Conservation (phyloP, 306 rosid genomes). For the Quercus berberidifolia region DNA sequence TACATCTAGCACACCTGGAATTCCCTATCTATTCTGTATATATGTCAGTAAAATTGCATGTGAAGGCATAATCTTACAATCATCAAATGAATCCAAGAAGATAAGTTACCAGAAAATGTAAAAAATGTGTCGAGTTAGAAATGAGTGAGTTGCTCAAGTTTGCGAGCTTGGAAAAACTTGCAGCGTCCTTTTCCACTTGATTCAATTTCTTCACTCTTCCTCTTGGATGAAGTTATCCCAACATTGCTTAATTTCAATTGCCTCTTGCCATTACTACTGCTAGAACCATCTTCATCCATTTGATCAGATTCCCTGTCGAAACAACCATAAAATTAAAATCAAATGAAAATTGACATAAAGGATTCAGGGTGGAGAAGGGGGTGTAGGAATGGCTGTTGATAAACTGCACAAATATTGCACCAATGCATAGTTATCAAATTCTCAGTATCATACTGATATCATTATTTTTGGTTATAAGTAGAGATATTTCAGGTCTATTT, state of each 20-base stretch:
- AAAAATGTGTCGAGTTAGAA: constrained; percentile 24
- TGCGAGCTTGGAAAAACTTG: constrained; percentile 80
- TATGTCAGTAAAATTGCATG: background rate
- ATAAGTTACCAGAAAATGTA: background rate
- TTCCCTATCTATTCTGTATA: background rate
- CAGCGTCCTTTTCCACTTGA: constrained; percentile 83
- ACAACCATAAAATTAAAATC: constrained; percentile 11
- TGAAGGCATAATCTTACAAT: background rate
- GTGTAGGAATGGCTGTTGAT: background rate
- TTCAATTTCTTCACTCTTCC: constrained; percentile 81
- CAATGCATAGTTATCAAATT: background rate
- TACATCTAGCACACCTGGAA: background rate
- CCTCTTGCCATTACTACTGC: constrained; percentile 46
- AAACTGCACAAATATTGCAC: background rate
- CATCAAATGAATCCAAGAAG: background rate
- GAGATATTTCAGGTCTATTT: too few species aligned
- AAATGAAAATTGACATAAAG: constrained; percentile 2
- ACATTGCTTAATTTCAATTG: constrained; percentile 69
- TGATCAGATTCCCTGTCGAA: constrained; percentile 65
- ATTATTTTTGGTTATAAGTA: background rate
- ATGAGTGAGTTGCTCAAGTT: constrained; percentile 63
- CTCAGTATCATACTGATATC: background rate
- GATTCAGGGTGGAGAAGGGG: background rate
- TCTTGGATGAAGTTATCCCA: constrained; percentile 72
- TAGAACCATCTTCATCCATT: constrained; percentile 52